phyloP scores from a whole-genome alignment of 208 protist genomes.

The Acanthamoeba sp. region DNA sequence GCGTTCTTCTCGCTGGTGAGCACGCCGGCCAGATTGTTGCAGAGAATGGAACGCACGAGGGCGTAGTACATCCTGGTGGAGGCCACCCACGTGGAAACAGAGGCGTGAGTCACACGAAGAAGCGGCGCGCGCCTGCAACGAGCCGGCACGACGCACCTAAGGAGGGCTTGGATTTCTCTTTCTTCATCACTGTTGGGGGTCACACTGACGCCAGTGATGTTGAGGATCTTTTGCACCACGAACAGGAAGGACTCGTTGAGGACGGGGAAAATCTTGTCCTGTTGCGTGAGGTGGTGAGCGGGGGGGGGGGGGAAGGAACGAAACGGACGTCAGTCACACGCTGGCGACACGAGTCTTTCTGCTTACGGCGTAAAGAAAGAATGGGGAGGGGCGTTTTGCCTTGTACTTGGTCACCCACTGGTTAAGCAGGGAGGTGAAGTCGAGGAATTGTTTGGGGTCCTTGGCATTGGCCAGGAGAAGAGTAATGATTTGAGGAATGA shows the following conservation, averaged over 20 bases:
- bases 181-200: conserved; percentile 69
- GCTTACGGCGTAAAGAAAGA: no score
- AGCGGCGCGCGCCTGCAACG: conserved; percentile 86
- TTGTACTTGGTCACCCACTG: conserved; percentile 58
- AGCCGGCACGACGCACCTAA: background rate
- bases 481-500: conserved; percentile 43
- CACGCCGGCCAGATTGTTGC: conserved; percentile 34
- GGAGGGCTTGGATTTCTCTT: conserved; percentile 56
- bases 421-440: conserved; percentile 60
- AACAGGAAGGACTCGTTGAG: conserved; percentile 55
- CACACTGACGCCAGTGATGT: conserved; percentile 49
- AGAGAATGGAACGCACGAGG: conserved; percentile 12
- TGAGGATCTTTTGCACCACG: conserved; percentile 59
- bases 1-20: conserved; percentile 66
- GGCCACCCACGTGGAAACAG: background rate
- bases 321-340: no score
- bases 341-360: no score
- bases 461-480: conserved; percentile 12
- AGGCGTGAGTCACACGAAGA: background rate
- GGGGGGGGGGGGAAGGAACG: no score
- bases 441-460: conserved; percentile 29
- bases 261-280: conserved; percentile 64
- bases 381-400: background rate
- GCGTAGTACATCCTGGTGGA: conserved; percentile 58
- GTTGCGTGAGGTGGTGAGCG: no score